These are phyloP conservation scores for Claviceps quebecensis DNA, from an alignment of 2,329 filamentous ascomycete genomes.

Conservation along the genomic window DNA sequence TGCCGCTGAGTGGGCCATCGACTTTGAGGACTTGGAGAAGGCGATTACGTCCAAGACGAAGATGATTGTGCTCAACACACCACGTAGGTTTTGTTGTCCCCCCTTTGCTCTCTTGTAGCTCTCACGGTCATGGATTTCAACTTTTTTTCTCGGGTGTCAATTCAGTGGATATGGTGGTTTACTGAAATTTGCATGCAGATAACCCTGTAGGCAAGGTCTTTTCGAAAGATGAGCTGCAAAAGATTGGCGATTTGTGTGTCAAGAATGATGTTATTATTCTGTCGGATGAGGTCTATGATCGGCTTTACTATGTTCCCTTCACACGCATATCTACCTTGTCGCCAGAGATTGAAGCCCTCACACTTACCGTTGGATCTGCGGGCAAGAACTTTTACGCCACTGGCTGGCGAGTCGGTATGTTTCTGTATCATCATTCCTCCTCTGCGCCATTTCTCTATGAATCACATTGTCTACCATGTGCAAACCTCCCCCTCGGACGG, in stretches of 20 bases:
- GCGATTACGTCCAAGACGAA: constrained; percentile 78
- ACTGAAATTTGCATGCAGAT: constrained; percentile 32
- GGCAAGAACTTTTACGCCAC: constrained; percentile 99
- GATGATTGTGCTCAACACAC: constrained; percentile 87
- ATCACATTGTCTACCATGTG: neutral
- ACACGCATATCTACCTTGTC: constrained; percentile 84
- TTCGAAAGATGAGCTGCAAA: constrained; percentile 65
- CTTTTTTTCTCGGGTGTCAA: neutral
- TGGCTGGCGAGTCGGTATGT: constrained; percentile 70
- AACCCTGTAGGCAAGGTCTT: constrained; percentile 97
- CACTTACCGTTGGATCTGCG: constrained; percentile 85
- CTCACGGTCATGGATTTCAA: too few relatives aligned
- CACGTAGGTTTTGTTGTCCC: constrained; percentile 26
- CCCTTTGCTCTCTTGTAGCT: neutral
- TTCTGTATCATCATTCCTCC: neutral
- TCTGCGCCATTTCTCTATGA: neutral
- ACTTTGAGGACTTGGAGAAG: constrained; percentile 68
- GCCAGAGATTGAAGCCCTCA: constrained; percentile 75
- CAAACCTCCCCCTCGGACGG: too few relatives aligned
- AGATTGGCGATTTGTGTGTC: constrained; percentile 77
- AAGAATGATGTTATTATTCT: constrained; percentile 91
- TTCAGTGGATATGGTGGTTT: neutral
- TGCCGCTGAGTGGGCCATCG: constrained; percentile 75
- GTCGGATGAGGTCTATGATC: constrained; percentile 86
- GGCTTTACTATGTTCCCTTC: constrained; percentile 89